Base-by-base conservation (phyloP, 2,329 filamentous ascomycete species). In the Aspergillus fumigatiaffinis region DNA sequence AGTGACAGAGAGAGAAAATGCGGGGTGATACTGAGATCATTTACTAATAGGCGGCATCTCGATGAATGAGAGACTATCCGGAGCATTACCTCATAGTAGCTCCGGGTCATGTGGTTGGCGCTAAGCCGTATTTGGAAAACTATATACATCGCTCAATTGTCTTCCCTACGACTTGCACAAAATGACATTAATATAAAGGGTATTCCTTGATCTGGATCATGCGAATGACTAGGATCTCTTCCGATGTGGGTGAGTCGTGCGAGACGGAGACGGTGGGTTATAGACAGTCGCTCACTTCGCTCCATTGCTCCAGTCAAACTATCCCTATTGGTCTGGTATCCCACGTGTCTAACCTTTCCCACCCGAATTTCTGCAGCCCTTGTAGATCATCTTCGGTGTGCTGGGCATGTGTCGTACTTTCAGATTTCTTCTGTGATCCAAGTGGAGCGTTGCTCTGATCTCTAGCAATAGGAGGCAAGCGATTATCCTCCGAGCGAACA, bases 311-410 rank as follows among this genome's bases (percentile, higher is more conserved):
- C 14, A 7, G 44, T 47, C 66, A 72, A 26, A 65, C 63, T n/a
- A 72, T 59, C 3, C 73, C 73, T 53, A 75, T 60, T 20, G 73
- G 68, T 42, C 71, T 68, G 58, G 64, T 71, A 46, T 67, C 69
- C 68, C 70, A 71, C 23, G 64, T 66, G 50, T 67, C 65, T 32
- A 64, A 54, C 2, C 59, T 60, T 3, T 66, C 66, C 71, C 71
- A 74, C 25, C 71, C 71, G 58, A 63, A 63, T 38, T 59, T 63
- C 35, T 58, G 58, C 49, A 73, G 54, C 48, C 56, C 65, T 50
- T 63, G 55, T 46, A 64, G 53, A 48, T 66, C 59, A 25, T 60
- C 62, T 47, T 52, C 51, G 35, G 51, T 26, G 47, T 50, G 53
- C 25, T 21, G 4, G 56, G 41, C 20, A 49, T 29, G 32, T 26